These are phyloP conservation scores for Ophiostoma pallidulum DNA, from an alignment of 2,329 filamentous ascomycete genomes.

Conservation along the genomic window DNA sequence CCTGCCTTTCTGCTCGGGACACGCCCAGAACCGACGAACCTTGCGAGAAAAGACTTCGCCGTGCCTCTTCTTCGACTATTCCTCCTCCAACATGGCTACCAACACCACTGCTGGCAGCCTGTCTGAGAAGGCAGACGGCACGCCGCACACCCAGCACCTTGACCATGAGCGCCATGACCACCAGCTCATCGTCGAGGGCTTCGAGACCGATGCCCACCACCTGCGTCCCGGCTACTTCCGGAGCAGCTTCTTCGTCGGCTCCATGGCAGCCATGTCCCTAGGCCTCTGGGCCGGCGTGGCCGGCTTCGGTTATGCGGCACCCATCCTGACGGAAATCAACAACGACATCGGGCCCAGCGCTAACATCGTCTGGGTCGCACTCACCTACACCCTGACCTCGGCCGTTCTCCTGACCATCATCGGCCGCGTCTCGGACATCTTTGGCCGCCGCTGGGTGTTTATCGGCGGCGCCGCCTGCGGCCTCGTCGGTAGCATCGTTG, in stretches of 20 bases:
- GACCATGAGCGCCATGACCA: too few relatives aligned
- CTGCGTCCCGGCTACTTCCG: constrained; percentile 12
- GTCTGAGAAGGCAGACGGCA: too few relatives aligned
- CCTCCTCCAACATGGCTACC: too few relatives aligned
- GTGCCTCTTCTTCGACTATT: too few relatives aligned
- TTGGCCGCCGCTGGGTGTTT: constrained; percentile 23
- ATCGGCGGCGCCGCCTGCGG: constrained; percentile 23
- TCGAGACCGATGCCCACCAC: constrained; percentile 5
- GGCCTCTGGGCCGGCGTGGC: constrained; percentile 22
- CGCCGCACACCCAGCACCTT: too few relatives aligned
- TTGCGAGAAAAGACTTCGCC: too few relatives aligned
- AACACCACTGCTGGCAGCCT: too few relatives aligned
- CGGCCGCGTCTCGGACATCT: constrained; percentile 23
- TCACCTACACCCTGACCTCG: constrained; percentile 22
- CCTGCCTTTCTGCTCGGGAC: too few relatives aligned
- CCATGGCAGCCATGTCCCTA: constrained; percentile 13
- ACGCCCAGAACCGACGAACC: too few relatives aligned
- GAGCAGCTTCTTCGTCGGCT: constrained; percentile 11
- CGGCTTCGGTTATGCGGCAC: constrained; percentile 22
- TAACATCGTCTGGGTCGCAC: constrained; percentile 24
- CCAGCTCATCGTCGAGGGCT: background rate
- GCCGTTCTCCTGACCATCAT: constrained; percentile 22
- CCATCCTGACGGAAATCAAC: constrained; percentile 13
- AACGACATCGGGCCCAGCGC: constrained; percentile 11
- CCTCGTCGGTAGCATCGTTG: constrained; percentile 29